Evolutionary conservation across 192 early-diverging fungal genomes (phyloP).

Genomic region (Coemansia sp.): DNA sequence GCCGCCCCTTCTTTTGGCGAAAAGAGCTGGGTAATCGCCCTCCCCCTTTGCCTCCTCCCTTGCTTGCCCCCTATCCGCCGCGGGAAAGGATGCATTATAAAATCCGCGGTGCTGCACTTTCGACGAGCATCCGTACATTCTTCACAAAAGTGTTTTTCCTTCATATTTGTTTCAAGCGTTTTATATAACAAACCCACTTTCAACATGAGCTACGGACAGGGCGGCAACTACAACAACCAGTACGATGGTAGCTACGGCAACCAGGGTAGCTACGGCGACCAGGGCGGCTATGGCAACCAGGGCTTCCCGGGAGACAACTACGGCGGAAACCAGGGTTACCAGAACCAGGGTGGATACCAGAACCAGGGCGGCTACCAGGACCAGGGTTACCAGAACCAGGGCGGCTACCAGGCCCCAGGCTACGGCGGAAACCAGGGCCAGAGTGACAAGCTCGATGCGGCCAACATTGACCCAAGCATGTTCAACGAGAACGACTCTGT

Average conservation of each 20-base stretch:
- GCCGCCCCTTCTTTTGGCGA: neutral
- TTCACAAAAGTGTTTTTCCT: neutral
- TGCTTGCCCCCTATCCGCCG: neutral
- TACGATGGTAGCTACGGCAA: neutral
- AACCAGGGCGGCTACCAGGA: slow-evolving; percentile 2
- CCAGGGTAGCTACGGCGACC: neutral
- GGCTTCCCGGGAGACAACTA: slow-evolving; percentile 10
- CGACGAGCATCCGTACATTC: neutral
- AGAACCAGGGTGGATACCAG: slow-evolving; percentile 4
- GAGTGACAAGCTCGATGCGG: neutral
- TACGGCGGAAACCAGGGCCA: slow-evolving; percentile 1
- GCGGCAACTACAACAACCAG: too few relatives aligned
- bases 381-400: slow-evolving; percentile 6
- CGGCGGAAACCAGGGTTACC: slow-evolving; percentile 13
- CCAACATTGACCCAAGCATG: neutral
- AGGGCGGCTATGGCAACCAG: slow-evolving; percentile 14
- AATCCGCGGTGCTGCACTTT: neutral
- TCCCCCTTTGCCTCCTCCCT: slow-evolving; percentile 2
- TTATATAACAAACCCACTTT: neutral
- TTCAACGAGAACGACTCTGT: slow-evolving; percentile 10
- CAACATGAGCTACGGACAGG: slow-evolving; percentile 4
- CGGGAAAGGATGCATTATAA: neutral
- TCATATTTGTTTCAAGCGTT: neutral
- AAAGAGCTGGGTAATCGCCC: neutral
- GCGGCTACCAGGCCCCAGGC: slow-evolving; percentile 6